These are phyloP conservation scores for Schizonepeta tenuifolia DNA, from an alignment of 257 asterid genomes.

Conservation along the genomic window DNA sequence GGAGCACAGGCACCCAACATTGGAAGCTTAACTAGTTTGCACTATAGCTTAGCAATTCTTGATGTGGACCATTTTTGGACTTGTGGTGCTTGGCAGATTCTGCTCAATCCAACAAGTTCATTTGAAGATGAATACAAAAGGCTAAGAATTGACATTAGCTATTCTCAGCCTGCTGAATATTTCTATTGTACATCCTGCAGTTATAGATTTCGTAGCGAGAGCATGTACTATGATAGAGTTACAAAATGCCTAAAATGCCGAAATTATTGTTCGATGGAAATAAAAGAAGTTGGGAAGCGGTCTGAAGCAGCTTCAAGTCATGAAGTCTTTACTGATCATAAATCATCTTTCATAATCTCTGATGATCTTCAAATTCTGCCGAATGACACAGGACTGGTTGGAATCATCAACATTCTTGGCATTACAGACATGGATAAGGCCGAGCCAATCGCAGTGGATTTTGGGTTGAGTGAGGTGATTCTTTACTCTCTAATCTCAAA, in stretches of 20 bases:
- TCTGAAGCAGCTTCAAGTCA: not conserved
- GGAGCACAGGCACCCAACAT: too few relatives aligned
- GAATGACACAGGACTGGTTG: not conserved
- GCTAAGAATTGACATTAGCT: not conserved
- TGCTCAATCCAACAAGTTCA: constrained; percentile 32
- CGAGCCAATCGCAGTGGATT: not conserved
- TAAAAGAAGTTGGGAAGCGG: not conserved
- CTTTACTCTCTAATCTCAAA: not conserved
- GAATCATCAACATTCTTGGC: not conserved
- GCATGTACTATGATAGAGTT: not conserved
- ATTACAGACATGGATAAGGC: not conserved
- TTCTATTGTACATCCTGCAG: not conserved
- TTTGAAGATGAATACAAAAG: not conserved
- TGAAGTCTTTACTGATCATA: not conserved
- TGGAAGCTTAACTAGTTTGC: not conserved
- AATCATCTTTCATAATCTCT: not conserved
- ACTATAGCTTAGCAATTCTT: not conserved
- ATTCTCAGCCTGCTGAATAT: not conserved
- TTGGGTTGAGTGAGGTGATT: constrained; percentile 11
- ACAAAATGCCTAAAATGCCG: not conserved
- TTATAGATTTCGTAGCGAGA: not conserved
- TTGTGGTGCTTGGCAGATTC: not conserved
- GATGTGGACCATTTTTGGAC: constrained; percentile 6
- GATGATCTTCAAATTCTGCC: constrained; percentile 27
- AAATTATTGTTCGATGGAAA: accelerated